Evolutionary conservation across 805 yeast genomes (phyloP), one percentile per base, ranked within the genome.

Genomic region (Cyberlindnera nakhonratchasimensis): DNA sequence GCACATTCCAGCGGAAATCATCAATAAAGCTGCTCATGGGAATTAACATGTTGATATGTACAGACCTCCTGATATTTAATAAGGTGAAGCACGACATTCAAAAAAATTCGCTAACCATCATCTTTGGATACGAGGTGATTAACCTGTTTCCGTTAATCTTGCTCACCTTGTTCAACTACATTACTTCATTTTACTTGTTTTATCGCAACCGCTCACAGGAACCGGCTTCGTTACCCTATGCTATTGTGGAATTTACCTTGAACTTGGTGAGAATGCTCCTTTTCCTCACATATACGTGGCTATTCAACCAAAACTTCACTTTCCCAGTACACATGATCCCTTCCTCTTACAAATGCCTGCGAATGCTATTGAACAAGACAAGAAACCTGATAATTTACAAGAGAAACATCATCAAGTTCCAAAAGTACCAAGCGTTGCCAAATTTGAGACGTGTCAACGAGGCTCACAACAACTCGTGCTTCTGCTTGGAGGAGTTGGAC

Each of bases 61-160:
- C 37, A 2, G 50, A 46, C 30, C n/a, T 37, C 6, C 9, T 39
- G 17, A 21, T 42, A 8, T 44, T 49, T 11, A 18, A 11, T 16
- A 39, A 34, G 19, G 38, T 40, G 2, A n/a, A 28, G 11, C 29
- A 33, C 9, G 47, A 49, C 18, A 25, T 43, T 19, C 18, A 35
- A 3, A 24, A 17, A 5, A 40, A 41, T 29, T 37, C 46, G 2
- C 18, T 52, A 7, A 19, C 43, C 1, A 4, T 41, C 16, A 46
- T 52, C 33, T 53, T 53, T 38, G 57, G 53, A 8, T 51, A 34
- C 40, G 57, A 53, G 28, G 35, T 48, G 17, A 20, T 51, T 6
- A 50, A 53, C 30, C 26, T 53, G 13, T 37, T 48, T 12, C 57
- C 57, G 6, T 16, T 46, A 26, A 46, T 49, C 2, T 16, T 49